Percentiles rank a stretch among this genome's conserved stretches.
phyloP scores from a whole-genome alignment of 2,329 filamentous ascomycete species.

The Cladophialophora exuberans region DNA sequence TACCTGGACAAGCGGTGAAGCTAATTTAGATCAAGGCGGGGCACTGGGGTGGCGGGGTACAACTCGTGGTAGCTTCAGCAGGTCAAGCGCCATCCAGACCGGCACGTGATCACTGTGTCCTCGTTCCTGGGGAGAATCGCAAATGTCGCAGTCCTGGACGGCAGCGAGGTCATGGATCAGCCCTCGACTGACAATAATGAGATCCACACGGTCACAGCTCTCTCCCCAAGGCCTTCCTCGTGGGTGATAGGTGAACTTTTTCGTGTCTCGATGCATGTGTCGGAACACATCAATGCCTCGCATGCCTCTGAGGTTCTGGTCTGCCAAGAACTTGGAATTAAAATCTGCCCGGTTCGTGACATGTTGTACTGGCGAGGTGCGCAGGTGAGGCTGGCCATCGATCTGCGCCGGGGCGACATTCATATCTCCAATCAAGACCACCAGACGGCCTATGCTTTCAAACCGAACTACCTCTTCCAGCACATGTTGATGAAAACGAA shows the following conservation, averaged over 20 bases:
- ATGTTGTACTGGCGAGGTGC: constrained; percentile 51
- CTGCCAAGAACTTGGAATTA: constrained; percentile 51
- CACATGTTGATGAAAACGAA: constrained; percentile 51
- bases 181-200: constrained; percentile 50
- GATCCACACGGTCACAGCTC: constrained; percentile 59
- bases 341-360: constrained; percentile 57
- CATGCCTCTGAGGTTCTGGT: constrained; percentile 37
- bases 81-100: constrained; percentile 45
- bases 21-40: not conserved
- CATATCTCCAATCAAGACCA: constrained; percentile 57
- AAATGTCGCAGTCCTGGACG: constrained; percentile 44
- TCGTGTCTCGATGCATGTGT: constrained; percentile 45
- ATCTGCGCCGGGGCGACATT: constrained; percentile 52
- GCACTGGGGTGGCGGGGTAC: not conserved
- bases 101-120: constrained; percentile 60
- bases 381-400: constrained; percentile 54
- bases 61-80: constrained; percentile 6
- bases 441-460: constrained; percentile 45
- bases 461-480: constrained; percentile 49
- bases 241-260: constrained; percentile 56
- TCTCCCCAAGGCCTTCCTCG: constrained; percentile 49
- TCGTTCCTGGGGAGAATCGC: constrained; percentile 48
- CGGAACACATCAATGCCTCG: constrained; percentile 54
- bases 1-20: too few relatives aligned
- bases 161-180: constrained; percentile 42